Base-by-base conservation (phyloP, 208 protist species). In the Histomonas meleagridis region DNA sequence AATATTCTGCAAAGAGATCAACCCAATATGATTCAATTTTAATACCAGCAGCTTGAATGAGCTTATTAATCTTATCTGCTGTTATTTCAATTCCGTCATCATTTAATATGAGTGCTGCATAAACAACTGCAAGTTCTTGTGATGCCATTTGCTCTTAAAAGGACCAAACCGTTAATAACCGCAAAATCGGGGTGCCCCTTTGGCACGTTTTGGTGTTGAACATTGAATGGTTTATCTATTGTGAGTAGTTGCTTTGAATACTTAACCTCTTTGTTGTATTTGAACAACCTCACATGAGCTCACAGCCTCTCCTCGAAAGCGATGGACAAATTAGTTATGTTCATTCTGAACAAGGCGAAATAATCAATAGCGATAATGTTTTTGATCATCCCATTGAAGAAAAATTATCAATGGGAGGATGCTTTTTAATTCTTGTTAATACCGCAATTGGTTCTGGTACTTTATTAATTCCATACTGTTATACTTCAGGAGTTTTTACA, bases 401-500 rank as follows among this genome's bases (percentile, higher is more conserved):
- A n/a, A 46, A 86, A 26, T 48, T 23, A 86, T n/a, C 2, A 18
- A 38, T 76, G 28, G 51, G 51, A 55, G 76, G 46, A 21, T 43
- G 40, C 21, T 86, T 86, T 28, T 46, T 57, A 46, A n/a, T 86
- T 51, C 18, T 86, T 7, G 26, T 86, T 7, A 86, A 86, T 86
- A 86, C 76, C 14, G 40, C 76, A 40, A 86, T 86, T 16, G 76
- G 76, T 57, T 86, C 76, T 32, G 76, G 76, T 38, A 86, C 76
- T 1, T n/a, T 86, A 5, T 57, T 86, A 46, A 46, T 86, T 55
- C 76, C 76, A 86, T 86, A 86, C 16, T 32, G 46, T 18, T 86
- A 86, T 55, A 51, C 46, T 38, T 21, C 38, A 55, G 76, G 76
- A 55, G 26, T 86, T 16, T 40, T 1, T 0, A 32, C 38, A 16